Conservation (phyloP, 208 protist species). For the Jaenimonas drosophilae region DNA sequence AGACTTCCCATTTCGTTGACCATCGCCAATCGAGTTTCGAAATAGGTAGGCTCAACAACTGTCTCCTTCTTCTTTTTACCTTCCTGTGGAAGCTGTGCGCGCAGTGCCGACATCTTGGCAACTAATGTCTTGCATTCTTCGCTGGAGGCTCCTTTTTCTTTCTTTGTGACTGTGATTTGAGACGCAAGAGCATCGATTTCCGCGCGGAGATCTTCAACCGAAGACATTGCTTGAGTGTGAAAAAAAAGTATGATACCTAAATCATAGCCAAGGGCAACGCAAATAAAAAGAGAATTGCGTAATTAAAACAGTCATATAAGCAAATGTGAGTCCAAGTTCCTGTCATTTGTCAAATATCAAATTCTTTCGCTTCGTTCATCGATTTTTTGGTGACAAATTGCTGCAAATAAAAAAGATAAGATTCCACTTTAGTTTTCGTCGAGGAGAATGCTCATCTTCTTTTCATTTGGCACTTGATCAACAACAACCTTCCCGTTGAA, state of each 20-base stretch:
- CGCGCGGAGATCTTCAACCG: conserved; percentile 34
- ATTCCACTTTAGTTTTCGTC: conserved; percentile 36
- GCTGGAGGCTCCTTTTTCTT: conserved; percentile 36
- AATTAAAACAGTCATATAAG: neutral
- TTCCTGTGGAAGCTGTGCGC: conserved; percentile 26
- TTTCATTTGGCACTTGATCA: conserved; percentile 67
- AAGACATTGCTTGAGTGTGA: conserved; percentile 19
- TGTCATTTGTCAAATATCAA: neutral
- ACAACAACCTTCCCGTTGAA: conserved; percentile 81
- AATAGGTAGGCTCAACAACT: conserved; percentile 59
- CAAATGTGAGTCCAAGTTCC: neutral
- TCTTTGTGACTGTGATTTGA: conserved; percentile 64
- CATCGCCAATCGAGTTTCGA: conserved; percentile 80
- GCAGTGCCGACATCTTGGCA: conserved; percentile 63
- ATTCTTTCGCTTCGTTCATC: neutral
- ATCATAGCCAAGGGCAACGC: neutral
- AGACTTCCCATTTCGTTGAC: conserved; percentile 78
- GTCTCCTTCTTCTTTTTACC: conserved; percentile 48
- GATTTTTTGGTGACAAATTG: neutral
- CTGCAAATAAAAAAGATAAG: neutral
- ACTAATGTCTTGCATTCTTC: conserved; percentile 67
- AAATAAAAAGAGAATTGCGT: conserved; percentile 1
- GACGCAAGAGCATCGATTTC: conserved; percentile 66
- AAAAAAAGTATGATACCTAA: too few species aligned
- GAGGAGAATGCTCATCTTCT: conserved; percentile 76